phyloP scores from a whole-genome alignment of 345 rosid species.

The Eucalyptus albens region DNA sequence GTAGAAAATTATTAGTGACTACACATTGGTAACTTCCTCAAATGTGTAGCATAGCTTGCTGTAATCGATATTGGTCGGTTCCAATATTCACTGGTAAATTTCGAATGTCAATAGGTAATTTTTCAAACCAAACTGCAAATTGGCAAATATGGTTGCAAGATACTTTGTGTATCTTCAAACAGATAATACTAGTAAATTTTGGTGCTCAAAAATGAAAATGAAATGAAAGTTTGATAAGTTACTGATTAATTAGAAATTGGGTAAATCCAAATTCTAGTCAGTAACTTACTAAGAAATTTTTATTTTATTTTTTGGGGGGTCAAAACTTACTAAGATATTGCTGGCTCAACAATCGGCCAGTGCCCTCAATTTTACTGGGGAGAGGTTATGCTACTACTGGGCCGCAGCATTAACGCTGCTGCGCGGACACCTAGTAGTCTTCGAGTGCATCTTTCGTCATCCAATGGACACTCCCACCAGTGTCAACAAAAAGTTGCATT shows the following conservation, averaged over 20 bases:
- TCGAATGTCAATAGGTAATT: not conserved
- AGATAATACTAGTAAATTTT: not conserved
- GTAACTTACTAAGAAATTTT: not conserved
- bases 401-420: not conserved
- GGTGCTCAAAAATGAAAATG: not conserved
- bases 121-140: not conserved
- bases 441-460: too few species aligned
- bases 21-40: not conserved
- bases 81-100: not conserved
- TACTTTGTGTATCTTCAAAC: not conserved
- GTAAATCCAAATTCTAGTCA: not conserved
- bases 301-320: too few species aligned
- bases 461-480: too few species aligned
- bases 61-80: not conserved
- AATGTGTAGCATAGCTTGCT: not conserved
- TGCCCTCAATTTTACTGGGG: not conserved
- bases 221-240: not conserved
- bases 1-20: not conserved
- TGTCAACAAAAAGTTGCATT: not conserved
- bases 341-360: not conserved
- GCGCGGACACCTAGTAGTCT: not conserved
- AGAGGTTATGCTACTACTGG: too few species aligned
- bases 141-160: not conserved
- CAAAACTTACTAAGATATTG: not conserved
- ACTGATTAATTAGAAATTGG: not conserved